Evolutionary conservation across 225 moss, liverwort and hornwort species (phyloP).

Genomic region (Bryoerythrophyllum caledonicum): DNA sequence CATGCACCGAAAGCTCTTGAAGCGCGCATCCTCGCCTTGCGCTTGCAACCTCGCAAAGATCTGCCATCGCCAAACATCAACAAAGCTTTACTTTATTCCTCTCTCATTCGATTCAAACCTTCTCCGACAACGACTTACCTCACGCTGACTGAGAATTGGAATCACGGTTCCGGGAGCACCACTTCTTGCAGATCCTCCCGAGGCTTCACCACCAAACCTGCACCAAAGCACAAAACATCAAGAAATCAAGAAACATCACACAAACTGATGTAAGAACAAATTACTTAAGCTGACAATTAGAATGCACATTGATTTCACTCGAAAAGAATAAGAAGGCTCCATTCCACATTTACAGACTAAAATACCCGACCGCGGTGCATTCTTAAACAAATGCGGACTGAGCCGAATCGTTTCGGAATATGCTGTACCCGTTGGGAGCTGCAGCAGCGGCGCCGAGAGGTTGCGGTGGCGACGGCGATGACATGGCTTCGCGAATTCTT

Average conservation of each 20-base stretch:
- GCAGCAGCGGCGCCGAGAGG: not conserved
- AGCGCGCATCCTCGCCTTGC: constrained; percentile 35
- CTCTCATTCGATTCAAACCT: too few species aligned
- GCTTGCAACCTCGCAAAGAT: constrained; percentile 60
- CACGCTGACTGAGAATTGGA: constrained; percentile 42
- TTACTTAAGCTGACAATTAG: not conserved
- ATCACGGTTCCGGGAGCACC: constrained; percentile 21
- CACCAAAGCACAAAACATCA: not conserved
- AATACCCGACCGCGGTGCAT: not conserved
- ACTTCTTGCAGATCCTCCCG: not conserved
- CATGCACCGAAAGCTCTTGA: constrained; percentile 71
- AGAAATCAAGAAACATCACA: not conserved
- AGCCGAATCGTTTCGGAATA: too few species aligned
- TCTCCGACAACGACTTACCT: constrained; percentile 21
- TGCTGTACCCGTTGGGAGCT: constrained; percentile 8
- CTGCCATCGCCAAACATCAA: constrained; percentile 38
- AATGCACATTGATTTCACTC: too few species aligned
- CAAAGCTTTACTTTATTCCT: not conserved
- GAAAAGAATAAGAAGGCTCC: not conserved
- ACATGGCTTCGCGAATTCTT: constrained; percentile 8
- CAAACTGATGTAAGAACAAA: not conserved
- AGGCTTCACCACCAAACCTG: constrained; percentile 22
- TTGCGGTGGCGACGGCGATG: not conserved
- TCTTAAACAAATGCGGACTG: not conserved
- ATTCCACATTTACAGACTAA: not conserved